phyloP scores from a whole-genome alignment of 2,329 filamentous ascomycete genomes.

The Diaporthe ilicicola region DNA sequence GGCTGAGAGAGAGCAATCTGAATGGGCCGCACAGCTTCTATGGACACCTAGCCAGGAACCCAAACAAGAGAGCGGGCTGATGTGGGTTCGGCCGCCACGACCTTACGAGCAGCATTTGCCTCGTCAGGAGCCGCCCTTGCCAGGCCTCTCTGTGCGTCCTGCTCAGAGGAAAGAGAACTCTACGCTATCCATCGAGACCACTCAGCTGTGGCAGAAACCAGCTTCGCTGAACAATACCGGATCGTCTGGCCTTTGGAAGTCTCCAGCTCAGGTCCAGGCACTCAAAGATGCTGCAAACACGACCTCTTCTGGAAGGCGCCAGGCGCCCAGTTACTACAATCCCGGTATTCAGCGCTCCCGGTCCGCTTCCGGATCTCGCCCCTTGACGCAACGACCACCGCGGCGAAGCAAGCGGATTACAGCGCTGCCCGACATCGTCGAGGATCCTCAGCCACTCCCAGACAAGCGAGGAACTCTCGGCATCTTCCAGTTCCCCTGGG shows the following conservation, averaged over 20 bases:
- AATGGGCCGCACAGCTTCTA: constrained; percentile 34
- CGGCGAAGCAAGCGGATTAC: constrained; percentile 66
- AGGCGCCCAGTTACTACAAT: constrained; percentile 27
- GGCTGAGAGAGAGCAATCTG: neutral
- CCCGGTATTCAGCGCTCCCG: constrained; percentile 35
- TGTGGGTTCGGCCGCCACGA: constrained; percentile 39
- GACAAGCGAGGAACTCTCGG: constrained; percentile 67
- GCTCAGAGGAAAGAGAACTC: constrained; percentile 44
- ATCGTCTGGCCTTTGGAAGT: constrained; percentile 44
- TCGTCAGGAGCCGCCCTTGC: constrained; percentile 37
- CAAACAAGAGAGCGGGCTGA: constrained; percentile 29
- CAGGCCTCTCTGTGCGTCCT: constrained; percentile 46
- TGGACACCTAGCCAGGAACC: constrained; percentile 39
- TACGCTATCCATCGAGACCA: constrained; percentile 48
- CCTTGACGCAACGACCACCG: constrained; percentile 61
- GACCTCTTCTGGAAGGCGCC: neutral
- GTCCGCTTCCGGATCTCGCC: constrained; percentile 46
- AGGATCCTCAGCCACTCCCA: constrained; percentile 67
- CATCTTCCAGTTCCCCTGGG: constrained; percentile 73
- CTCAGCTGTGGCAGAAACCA: constrained; percentile 50
- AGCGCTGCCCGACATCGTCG: constrained; percentile 68
- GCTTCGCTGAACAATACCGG: constrained; percentile 33
- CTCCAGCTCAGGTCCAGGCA: constrained; percentile 17
- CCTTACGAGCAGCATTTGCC: constrained; percentile 23
- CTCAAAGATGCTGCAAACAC: neutral